phyloP scores from a whole-genome alignment of 177 flowering plant genomes.

The Vitis hybrid region DNA sequence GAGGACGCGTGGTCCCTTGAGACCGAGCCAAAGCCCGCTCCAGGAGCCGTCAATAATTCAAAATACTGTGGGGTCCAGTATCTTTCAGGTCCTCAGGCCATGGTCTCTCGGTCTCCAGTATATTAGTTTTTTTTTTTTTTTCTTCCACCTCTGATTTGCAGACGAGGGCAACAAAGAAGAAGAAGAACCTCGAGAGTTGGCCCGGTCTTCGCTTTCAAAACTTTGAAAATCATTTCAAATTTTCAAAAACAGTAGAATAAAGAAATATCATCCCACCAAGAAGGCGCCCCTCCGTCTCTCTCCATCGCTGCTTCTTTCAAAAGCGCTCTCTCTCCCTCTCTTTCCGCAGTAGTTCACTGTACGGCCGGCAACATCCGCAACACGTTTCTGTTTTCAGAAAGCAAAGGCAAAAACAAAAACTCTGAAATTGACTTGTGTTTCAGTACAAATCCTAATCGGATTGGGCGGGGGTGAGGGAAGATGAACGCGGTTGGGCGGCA shows the following conservation, averaged over 20 bases:
- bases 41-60: too few species aligned
- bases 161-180: too few species aligned
- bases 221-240: constrained; percentile 5
- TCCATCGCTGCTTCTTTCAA: not conserved
- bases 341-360: not conserved
- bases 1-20: too few species aligned
- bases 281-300: not conserved
- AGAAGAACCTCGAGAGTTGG: constrained; percentile 4
- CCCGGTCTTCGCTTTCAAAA: constrained; percentile 14
- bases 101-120: too few species aligned
- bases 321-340: not conserved
- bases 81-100: too few species aligned
- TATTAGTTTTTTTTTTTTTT: too few species aligned
- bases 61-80: too few species aligned
- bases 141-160: too few species aligned
- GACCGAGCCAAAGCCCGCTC: too few species aligned
- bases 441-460: not conserved
- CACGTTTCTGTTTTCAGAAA: not conserved
- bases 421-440: not conserved
- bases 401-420: not conserved
- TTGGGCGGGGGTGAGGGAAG: not conserved
- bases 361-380: constrained; percentile 1
- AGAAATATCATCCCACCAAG: not conserved
- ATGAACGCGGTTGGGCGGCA: constrained; percentile 37
- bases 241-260: not conserved